phyloP scores from a whole-genome alignment of 345 rosid species.

The Bruguiera gymnorhiza region DNA sequence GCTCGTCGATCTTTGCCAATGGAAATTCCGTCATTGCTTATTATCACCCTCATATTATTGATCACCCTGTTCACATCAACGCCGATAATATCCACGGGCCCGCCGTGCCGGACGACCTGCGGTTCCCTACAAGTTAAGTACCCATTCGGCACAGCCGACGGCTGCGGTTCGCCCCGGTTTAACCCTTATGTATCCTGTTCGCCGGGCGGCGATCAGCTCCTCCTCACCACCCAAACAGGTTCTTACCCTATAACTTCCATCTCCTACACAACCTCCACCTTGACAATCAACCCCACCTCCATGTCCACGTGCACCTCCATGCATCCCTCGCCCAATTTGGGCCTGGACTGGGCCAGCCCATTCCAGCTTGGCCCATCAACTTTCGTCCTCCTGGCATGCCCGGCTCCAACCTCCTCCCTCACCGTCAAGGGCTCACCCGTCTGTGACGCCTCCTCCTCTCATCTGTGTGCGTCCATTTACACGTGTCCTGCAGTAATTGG shows the following conservation, averaged over 20 bases:
- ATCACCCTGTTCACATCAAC: not conserved
- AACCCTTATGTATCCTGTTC: constrained; percentile 38
- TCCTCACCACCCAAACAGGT: constrained; percentile 48
- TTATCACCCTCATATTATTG: constrained; percentile 11
- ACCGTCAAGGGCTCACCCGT: constrained; percentile 33
- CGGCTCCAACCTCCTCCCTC: constrained; percentile 36
- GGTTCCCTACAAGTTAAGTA: constrained; percentile 44
- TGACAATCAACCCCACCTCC: constrained; percentile 32
- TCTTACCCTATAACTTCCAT: constrained; percentile 44
- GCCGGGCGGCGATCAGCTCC: constrained; percentile 21
- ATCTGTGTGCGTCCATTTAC: constrained; percentile 43
- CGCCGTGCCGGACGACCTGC: constrained; percentile 32
- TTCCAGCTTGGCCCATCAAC: constrained; percentile 48
- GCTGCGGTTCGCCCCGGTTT: constrained; percentile 51
- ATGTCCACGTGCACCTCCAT: constrained; percentile 53
- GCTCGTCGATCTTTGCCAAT: not conserved
- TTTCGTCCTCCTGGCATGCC: constrained; percentile 44
- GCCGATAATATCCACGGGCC: constrained; percentile 3
- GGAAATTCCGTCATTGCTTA: constrained; percentile 12
- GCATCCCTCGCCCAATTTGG: constrained; percentile 38
- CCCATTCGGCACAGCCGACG: constrained; percentile 47
- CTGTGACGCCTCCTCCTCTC: constrained; percentile 42
- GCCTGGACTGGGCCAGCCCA: constrained; percentile 53
- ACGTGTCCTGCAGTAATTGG: constrained; percentile 39
- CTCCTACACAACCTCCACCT: constrained; percentile 37